Evolutionary conservation across 768 basidiomycete genomes (phyloP).

Genomic region (Phaeolepiota aurea): DNA sequence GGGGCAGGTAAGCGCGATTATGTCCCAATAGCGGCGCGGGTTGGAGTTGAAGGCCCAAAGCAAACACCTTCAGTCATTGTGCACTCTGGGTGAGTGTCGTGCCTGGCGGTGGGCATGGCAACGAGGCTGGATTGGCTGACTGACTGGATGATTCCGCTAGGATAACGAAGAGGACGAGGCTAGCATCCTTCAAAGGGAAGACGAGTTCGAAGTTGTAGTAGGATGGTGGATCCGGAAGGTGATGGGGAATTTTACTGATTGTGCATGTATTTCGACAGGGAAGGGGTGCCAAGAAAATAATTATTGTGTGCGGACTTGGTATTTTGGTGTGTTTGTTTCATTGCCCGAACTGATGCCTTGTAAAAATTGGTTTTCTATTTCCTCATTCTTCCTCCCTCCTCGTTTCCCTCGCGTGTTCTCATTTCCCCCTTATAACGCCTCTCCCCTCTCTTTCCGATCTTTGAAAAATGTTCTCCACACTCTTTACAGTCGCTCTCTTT

Average conservation of each 20-base stretch:
- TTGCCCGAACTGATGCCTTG: not conserved
- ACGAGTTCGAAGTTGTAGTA: constrained; percentile 31
- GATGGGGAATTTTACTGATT: not conserved
- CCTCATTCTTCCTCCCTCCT: constrained; percentile 15
- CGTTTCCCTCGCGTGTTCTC: constrained; percentile 17
- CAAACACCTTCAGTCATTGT: constrained; percentile 54
- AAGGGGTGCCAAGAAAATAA: not conserved
- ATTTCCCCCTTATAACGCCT: constrained; percentile 20
- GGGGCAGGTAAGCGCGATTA: constrained; percentile 72
- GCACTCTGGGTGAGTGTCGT: constrained; percentile 65
- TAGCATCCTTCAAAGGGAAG: constrained; percentile 55
- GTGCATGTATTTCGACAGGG: not conserved
- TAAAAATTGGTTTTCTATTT: constrained; percentile 3
- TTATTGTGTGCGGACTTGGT: not conserved
- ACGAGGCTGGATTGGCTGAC: too few species aligned
- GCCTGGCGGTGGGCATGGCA: constrained; percentile 27
- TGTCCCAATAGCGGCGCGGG: constrained; percentile 54
- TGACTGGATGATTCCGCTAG: too few species aligned
- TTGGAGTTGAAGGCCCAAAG: constrained; percentile 41
- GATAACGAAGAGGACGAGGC: constrained; percentile 59
- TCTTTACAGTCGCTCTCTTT: constrained; percentile 71
- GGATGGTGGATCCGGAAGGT: constrained; percentile 4
- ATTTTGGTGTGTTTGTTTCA: constrained; percentile 11
- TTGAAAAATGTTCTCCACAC: constrained; percentile 66
- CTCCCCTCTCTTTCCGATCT: constrained; percentile 20